Conservation (phyloP, 352 stramenopile species). For the Globisporangium nagaii region DNA sequence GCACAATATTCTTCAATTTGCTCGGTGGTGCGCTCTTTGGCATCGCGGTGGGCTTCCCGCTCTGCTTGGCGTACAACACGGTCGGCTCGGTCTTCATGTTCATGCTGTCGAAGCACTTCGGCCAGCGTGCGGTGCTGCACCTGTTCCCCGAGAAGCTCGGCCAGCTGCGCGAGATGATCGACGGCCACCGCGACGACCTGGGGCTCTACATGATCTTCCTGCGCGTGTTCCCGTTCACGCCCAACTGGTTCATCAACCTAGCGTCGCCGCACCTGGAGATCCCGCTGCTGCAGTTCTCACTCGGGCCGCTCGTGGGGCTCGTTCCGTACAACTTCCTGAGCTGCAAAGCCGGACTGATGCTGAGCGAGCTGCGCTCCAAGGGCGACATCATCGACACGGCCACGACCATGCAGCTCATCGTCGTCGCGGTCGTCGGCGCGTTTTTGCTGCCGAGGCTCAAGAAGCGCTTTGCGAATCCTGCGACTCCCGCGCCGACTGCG, state of each 20-base stretch:
- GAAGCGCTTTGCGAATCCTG: conserved; percentile 41
- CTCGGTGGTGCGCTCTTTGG: conserved; percentile 70
- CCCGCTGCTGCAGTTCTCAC: conserved; percentile 49
- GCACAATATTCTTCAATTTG: conserved; percentile 79
- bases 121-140: conserved; percentile 40
- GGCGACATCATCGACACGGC: conserved; percentile 75
- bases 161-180: conserved; percentile 45
- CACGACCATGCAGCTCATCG: conserved; percentile 69
- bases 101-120: conserved; percentile 54
- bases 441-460: conserved; percentile 62
- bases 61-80: conserved; percentile 80
- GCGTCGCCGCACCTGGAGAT: conserved; percentile 71
- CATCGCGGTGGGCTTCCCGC: conserved; percentile 57
- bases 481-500: not conserved
- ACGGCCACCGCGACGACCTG: conserved; percentile 68
- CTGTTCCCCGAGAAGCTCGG: conserved; percentile 50
- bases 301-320: conserved; percentile 59
- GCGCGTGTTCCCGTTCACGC: conserved; percentile 77
- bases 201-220: conserved; percentile 82
- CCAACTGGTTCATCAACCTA: conserved; percentile 87
- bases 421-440: conserved; percentile 52
- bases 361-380: conserved; percentile 59
- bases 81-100: conserved; percentile 75
- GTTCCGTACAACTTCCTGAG: conserved; percentile 84
- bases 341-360: conserved; percentile 73